These are phyloP conservation scores for Metschnikowia vanudenii DNA, from an alignment of 805 yeast genomes.

Conservation along the genomic window DNA sequence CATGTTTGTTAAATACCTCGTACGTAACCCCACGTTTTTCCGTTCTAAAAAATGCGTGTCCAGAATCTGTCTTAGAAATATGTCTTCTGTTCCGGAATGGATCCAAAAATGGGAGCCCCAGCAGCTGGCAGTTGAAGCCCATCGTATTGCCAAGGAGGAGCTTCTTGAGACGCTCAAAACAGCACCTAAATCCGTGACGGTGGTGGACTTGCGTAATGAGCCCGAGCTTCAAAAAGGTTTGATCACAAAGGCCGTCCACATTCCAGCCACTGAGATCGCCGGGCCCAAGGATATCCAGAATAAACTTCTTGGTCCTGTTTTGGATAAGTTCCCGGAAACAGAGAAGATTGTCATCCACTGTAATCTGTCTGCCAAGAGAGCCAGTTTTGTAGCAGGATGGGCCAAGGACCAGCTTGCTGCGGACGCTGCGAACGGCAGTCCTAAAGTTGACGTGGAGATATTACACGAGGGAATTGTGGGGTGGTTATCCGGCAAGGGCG, in stretches of 20 bases:
- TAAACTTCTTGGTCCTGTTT: slow-evolving; percentile 16
- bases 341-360: slow-evolving; percentile 22
- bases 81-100: slow-evolving; percentile 18
- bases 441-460: slow-evolving; percentile 19
- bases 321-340: slow-evolving; percentile 12
- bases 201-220: slow-evolving; percentile 24
- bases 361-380: slow-evolving; percentile 23
- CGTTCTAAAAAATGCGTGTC: too few species aligned
- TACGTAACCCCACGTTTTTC: too few species aligned
- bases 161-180: slow-evolving; percentile 16
- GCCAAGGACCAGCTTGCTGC: slow-evolving; percentile 20
- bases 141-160: slow-evolving; percentile 16
- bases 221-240: slow-evolving; percentile 11
- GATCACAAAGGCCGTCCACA: slow-evolving; percentile 19
- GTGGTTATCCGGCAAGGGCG: slow-evolving; percentile 19
- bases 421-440: slow-evolving; percentile 7
- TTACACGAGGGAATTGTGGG: slow-evolving; percentile 26
- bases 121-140: slow-evolving; percentile 12
- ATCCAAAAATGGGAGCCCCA: slow-evolving; percentile 11
- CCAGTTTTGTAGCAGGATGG: slow-evolving; percentile 25
- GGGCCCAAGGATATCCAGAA: slow-evolving; percentile 18
- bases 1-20: too few species aligned
- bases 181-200: slow-evolving; percentile 12
- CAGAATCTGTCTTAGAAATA: neutral
- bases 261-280: slow-evolving; percentile 22